Evolutionary conservation across 2,329 filamentous ascomycete genomes (phyloP), one percentile per base, ranked within the genome.

Genomic region (Diplodia corticola): DNA sequence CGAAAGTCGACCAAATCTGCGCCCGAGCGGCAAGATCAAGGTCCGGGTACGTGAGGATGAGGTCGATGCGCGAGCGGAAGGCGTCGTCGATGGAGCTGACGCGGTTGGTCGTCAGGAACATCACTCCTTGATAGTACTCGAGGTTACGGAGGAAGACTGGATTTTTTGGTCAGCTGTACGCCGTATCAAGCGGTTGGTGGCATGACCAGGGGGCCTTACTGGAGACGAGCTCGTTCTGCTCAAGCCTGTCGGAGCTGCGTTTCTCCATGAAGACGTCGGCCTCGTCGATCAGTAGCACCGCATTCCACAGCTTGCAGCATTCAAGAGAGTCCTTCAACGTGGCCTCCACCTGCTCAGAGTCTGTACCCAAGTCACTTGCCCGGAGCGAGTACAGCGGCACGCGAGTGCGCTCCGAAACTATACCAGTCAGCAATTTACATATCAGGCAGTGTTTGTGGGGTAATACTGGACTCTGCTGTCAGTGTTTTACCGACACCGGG

Each of bases 401-500:
- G 1, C 30, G 51, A 9, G 51, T 10, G 17, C 51, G 28, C 35
- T 37, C 51, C 3, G 51, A 17, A 9, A 54, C 51, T 54, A 0
- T 20, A 54, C 17, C 17, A n/a, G 12, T 54, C 17, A 54, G 28
- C 7, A 53, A 30, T 77, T 80, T 75, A 85, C 80, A 59, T 78
- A 75, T 69, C 81, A 84, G 0, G 85, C 1, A 83, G 83, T 1
- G 80, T n/a, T n/a, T n/a, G 79, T 37, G 79, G 74, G 77, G 84
- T 82, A 60, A 80, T 74, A 67, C 85, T 83, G 1, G 84, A 83
- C 37, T 73, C 73, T 1, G 73, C 72, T 13, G 72, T 74, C 20
- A 73, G 65, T 0, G 84, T 86, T 73, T 86, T 86, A 17, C 84
- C 84, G 1, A 84, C 82, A 2, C 84, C 84, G 0, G 84, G 83